Base-by-base conservation (phyloP, 208 protist species). In the Entamoeba dispar region DNA sequence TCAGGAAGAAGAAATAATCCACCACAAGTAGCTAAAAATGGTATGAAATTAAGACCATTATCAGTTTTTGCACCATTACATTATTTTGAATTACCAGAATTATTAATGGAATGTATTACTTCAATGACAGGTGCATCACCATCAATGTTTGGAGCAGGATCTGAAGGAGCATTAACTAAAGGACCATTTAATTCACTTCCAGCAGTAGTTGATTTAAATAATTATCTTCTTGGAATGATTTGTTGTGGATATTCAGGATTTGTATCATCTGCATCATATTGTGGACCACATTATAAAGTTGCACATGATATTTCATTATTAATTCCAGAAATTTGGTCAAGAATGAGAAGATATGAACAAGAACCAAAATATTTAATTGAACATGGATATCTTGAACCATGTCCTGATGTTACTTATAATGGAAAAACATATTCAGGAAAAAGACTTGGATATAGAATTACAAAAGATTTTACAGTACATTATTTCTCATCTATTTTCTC, bases 141-240 rank as follows among this genome's bases (percentile, higher is more conserved):
- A 31, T 95, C 94, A 5, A 96, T 95, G 7, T 95, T 94, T 15
- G 95, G 94, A 27, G 61, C 94, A 31, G 95, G 95, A 52, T 94
- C 93, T 90, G 95, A 96, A 93, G 95, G 94, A 38, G 95, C 95
- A 5, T 73, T 96, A 15, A 96, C 95, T n/a, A 96, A 96, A 91
- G 95, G 95, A 49, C 95, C 95, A 7, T 95, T 95, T 93, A 95
- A 95, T 91, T 51, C 91, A 47, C 55, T 95, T 92, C 50, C 51
- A 17, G 12, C 49, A 49, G 93, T 51, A 27, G 61, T 77, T 55
- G 94, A 95, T 52, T 22, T 95, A 0, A 95, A 95, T 27, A 93
- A 92, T n/a, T 49, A 27, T 49, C 43, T 94, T 49, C 92, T 94
- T 50, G 92, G 43, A 5, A 52, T 94, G 22, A 27, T 10, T 93